Base-by-base conservation (phyloP, 129 eudicot genomes). In the Artemisia tridentata region DNA sequence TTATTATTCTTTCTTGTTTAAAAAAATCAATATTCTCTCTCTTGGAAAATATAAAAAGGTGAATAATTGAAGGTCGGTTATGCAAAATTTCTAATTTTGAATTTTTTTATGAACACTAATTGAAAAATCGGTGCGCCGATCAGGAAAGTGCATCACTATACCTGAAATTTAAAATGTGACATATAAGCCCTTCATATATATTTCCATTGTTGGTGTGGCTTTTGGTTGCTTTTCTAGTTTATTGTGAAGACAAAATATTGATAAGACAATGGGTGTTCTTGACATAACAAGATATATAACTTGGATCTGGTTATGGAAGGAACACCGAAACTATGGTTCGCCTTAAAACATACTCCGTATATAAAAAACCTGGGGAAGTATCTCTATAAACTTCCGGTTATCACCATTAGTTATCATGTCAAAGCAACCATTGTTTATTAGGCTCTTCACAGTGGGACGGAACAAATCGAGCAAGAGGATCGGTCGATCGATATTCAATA, bases 1-100 rank as follows among this genome's bases (percentile, higher is more conserved):
- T 50, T 50, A 9, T 57, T 57, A 23, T 58, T 12, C 64, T 1
- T 31, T 21, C 16, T 23, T 15, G 7, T 29, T 13, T 15, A 62
- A 31, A 62, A 62, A n/a, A 13, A 50, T 71, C 16, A 63, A 54
- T 56, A 65, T 74, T 54, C 57, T 14, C 0, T 27, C 50, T 45
- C 48, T 0, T 38, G 55, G 50, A 27, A 41, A 29, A 53, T 12
- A n/a, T 18, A 64, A 74, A 17, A 53, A 65, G 66, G 49, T 69
- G 65, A 50, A 62, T 61, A 34, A 69, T 69, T 77, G 80, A 29
- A 45, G 50, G 68, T 57, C 68, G 19, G 14, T 49, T 59, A 17
- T 66, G 67, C 47, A 55, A 43, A 17, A 19, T 55, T 46, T 3
- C 31, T 14, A 18, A 12, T 29, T 12, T 54, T 16, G 34, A 17